These are phyloP conservation scores for Apophysomyces elegans DNA, from an alignment of 371 early-diverging fungal species.

Conservation along the genomic window DNA sequence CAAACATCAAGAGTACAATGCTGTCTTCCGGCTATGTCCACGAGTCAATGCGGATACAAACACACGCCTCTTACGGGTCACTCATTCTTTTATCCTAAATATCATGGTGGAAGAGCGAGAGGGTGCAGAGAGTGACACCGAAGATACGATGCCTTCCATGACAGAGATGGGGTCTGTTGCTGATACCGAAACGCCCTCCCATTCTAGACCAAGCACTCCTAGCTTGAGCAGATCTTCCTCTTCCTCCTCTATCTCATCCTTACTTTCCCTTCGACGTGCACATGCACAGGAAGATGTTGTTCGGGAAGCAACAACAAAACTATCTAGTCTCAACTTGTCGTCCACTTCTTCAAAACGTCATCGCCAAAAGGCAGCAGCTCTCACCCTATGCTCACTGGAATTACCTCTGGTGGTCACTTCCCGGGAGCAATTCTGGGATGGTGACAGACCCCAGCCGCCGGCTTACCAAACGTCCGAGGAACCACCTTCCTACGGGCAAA, in stretches of 20 bases:
- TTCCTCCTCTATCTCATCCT: constrained; percentile 39
- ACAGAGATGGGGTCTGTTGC: background rate
- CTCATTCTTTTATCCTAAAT: constrained; percentile 32
- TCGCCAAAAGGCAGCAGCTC: background rate
- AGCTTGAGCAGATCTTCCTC: constrained; percentile 44
- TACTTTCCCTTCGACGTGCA: constrained; percentile 25
- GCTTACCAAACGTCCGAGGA: constrained; percentile 40
- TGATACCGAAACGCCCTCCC: constrained; percentile 18
- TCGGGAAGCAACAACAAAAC: background rate
- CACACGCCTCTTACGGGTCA: constrained; percentile 27
- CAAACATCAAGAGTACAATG: constrained; percentile 30
- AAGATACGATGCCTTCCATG: background rate
- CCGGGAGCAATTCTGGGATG: constrained; percentile 45
- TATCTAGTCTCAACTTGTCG: background rate
- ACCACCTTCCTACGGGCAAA: constrained; percentile 43
- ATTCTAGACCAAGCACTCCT: constrained; percentile 33
- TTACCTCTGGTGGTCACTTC: constrained; percentile 50
- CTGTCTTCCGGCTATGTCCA: constrained; percentile 35
- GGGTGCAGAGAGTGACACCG: background rate
- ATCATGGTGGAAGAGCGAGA: constrained; percentile 25
- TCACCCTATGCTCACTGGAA: constrained; percentile 42
- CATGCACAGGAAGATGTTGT: constrained; percentile 3
- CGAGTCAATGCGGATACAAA: constrained; percentile 37
- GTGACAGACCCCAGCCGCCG: constrained; percentile 27
- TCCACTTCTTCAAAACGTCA: background rate